A percentile compares a stretch with the other conserved stretches of the same genome.
These are phyloP conservation scores for Mycena maculata DNA, from an alignment of 768 basidiomycete genomes.

Conservation along the genomic window DNA sequence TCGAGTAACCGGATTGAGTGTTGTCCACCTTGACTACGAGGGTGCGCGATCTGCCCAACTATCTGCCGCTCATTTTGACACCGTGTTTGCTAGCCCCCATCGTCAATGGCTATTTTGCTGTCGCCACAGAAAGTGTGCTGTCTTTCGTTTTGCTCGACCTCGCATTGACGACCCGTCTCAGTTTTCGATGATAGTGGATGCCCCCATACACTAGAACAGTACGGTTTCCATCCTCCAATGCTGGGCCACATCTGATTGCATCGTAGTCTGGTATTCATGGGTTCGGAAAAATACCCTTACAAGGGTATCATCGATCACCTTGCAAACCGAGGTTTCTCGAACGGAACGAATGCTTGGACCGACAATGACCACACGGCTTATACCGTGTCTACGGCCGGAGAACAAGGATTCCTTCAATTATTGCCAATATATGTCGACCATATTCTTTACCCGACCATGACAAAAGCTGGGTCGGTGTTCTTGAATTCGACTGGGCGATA, in stretches of 20 bases:
- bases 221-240: constrained; percentile 42
- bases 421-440: constrained; percentile 95
- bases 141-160: background rate
- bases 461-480: constrained; percentile 78
- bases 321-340: constrained; percentile 93
- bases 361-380: constrained; percentile 96
- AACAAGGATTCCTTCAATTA: constrained; percentile 88
- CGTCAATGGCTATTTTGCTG: constrained; percentile 91
- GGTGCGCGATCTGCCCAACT: constrained; percentile 57
- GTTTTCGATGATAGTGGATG: constrained; percentile 96
- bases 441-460: constrained; percentile 95
- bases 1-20: constrained; percentile 84
- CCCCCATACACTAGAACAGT: constrained; percentile 98
- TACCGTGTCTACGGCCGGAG: constrained; percentile 95
- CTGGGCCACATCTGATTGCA: constrained; percentile 16
- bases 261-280: constrained; percentile 49
- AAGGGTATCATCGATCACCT: constrained; percentile 96
- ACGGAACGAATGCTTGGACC: constrained; percentile 97
- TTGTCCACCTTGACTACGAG: constrained; percentile 93
- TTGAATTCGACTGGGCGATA: background rate
- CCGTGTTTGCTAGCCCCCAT: constrained; percentile 71
- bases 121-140: constrained; percentile 85
- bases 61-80: constrained; percentile 28
- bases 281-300: constrained; percentile 94
- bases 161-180: constrained; percentile 41